Percentiles rank a stretch among this genome's conserved stretches.
Conservation (phyloP, 2,329 filamentous ascomycete species). For the Incumbomyces delicatus region DNA sequence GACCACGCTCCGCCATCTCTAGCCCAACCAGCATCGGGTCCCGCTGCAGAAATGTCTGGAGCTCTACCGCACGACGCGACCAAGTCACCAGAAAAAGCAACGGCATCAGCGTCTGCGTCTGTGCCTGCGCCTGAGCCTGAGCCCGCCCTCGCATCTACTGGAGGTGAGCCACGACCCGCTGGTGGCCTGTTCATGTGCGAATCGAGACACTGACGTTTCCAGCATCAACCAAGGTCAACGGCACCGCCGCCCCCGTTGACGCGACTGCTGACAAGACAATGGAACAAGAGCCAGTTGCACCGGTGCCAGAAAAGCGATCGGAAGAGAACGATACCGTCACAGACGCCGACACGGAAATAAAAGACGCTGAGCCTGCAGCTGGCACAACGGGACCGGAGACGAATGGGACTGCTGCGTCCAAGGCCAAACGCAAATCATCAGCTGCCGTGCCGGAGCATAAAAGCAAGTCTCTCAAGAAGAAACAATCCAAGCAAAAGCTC, state of each 20-base stretch:
- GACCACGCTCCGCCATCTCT: slow-evolving; percentile 16
- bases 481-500: slow-evolving; percentile 65
- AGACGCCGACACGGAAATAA: slow-evolving; percentile 16
- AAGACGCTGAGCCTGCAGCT: slow-evolving; percentile 20
- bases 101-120: neutral
- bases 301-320: slow-evolving; percentile 9
- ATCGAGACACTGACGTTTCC: slow-evolving; percentile 14
- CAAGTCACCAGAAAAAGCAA: neutral
- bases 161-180: slow-evolving; percentile 26
- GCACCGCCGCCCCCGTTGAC: slow-evolving; percentile 15
- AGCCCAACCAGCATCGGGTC: slow-evolving; percentile 17
- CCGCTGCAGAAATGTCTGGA: slow-evolving; percentile 18
- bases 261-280: slow-evolving; percentile 25
- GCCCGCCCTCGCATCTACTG: slow-evolving; percentile 23
- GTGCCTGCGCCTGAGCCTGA: slow-evolving; percentile 24
- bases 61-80: slow-evolving; percentile 25
- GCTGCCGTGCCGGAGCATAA: slow-evolving; percentile 56
- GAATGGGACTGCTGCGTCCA: slow-evolving; percentile 42
- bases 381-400: slow-evolving; percentile 30
- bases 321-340: slow-evolving; percentile 2
- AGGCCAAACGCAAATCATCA: slow-evolving; percentile 61
- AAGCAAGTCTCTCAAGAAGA: slow-evolving; percentile 73
- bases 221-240: slow-evolving; percentile 21
- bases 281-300: slow-evolving; percentile 13
- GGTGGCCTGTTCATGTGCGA: slow-evolving; percentile 11